Evolutionary conservation across 148 eudicot genomes (phyloP), one percentile per base, ranked within the genome.

Genomic region (Bassia scoparia): DNA sequence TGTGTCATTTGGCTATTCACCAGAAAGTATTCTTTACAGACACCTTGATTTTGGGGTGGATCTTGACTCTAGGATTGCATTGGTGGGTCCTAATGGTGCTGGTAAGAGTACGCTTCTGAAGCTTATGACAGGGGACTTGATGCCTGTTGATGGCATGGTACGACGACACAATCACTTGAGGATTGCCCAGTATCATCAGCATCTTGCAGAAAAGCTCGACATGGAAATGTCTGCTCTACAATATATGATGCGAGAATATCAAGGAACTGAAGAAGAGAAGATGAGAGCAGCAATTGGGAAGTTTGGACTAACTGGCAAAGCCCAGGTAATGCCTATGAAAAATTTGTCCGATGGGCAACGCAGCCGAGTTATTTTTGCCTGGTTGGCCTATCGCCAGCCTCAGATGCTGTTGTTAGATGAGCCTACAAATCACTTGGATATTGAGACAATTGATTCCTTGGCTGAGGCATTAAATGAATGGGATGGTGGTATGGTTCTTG

Each of bases 61-160:
- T 70, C 88, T 94, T 30, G 97, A 91, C 81, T 94, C 97, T 3
- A 80, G 98, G 64, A 82, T 94, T 13, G 98, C 98, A 34, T 73
- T 94, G 62, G 98, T 94, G 63, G 98, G 98, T 16, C 98, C 98
- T 73, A 91, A 94, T 77, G 98, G 97, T 72, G 98, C 98, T 75
- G 97, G 97, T 24, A 91, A 94, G 84, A 94, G 98, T 77, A 94
- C 98, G 23, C 87, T 94, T 59, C 87, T 94, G 80, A 94, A 91
- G 88, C 91, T 91, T 82, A 94, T 94, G 98, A 94, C 97, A 18
- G 97, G 98, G 76, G 97, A 94, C 4, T 77, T 94, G 74, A 78
- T 78, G 70, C 89, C 97, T 27, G 75, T 72, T 54, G 98, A 94
- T 71, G 98, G 97, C 87, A 89, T 86, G 85, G 98, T 94, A 46